These are phyloP conservation scores for Thinopyrum obtusiflorum DNA, from an alignment of 202 grass and related monocot genomes.

Conservation along the genomic window DNA sequence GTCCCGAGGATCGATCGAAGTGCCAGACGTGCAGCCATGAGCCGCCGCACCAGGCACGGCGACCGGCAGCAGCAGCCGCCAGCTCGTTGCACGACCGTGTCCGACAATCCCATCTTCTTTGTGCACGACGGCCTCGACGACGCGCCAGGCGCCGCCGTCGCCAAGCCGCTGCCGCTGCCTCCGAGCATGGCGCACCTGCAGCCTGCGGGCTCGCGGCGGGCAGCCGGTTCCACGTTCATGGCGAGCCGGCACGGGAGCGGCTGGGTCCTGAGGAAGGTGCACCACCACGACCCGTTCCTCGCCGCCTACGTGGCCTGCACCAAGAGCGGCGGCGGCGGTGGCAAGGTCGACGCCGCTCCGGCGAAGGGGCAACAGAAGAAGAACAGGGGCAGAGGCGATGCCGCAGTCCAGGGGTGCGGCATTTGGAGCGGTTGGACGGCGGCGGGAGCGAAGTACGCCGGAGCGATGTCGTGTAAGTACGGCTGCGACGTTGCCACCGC, in stretches of 20 bases:
- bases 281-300: constrained; percentile 29
- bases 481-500: constrained; percentile 6
- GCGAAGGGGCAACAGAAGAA: not conserved
- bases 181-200: not conserved
- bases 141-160: not conserved
- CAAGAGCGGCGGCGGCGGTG: not conserved
- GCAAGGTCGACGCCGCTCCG: not conserved
- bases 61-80: not conserved
- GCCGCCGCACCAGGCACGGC: constrained; percentile 24
- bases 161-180: constrained; percentile 28
- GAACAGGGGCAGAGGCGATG: not conserved
- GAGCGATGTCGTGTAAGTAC: constrained; percentile 32
- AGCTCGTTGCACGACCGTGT: not conserved
- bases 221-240: not conserved
- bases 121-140: not conserved
- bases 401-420: not conserved
- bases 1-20: not conserved
- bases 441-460: constrained; percentile 24
- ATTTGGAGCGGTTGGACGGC: constrained; percentile 27
- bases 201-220: not conserved
- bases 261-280: constrained; percentile 1
- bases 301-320: constrained; percentile 46
- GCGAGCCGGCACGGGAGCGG: not conserved
- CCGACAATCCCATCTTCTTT: constrained; percentile 35
- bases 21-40: not conserved